A percentile compares a stretch with the other conserved stretches of the same genome.
phyloP scores from a whole-genome alignment of 1,284 basidiomycete species.

The Sphagnurus paluster region DNA sequence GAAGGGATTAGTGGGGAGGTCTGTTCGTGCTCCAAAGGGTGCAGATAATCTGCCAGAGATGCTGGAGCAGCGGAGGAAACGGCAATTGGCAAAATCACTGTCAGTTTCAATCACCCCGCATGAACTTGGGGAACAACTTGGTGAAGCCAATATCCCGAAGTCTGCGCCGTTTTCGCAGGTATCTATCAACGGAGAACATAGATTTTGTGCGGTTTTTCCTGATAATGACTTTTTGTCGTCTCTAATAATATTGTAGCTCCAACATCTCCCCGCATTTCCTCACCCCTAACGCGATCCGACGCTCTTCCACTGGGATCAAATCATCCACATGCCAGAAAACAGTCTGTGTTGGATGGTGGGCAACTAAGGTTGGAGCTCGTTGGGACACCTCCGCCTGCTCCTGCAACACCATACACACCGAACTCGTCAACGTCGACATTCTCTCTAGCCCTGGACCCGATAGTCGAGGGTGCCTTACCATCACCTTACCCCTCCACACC shows the following conservation, averaged over 20 bases:
- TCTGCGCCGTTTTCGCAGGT: slow-evolving; percentile 31
- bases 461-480: slow-evolving; percentile 53
- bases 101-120: slow-evolving; percentile 54
- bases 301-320: slow-evolving; percentile 53
- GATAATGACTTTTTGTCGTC: too few species aligned
- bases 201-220: slow-evolving; percentile 25
- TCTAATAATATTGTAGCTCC: too few species aligned
- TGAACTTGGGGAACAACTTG: slow-evolving; percentile 36
- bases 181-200: slow-evolving; percentile 24
- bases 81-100: slow-evolving; percentile 51
- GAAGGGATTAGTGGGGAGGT: slow-evolving; percentile 42
- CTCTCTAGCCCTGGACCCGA: slow-evolving; percentile 68
- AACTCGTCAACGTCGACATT: slow-evolving; percentile 59
- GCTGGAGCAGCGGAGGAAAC: slow-evolving; percentile 48
- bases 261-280: slow-evolving; percentile 36
- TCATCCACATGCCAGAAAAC: slow-evolving; percentile 78
- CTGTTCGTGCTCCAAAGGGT: slow-evolving; percentile 21
- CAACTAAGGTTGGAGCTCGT: slow-evolving; percentile 42
- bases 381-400: slow-evolving; percentile 31
- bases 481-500: slow-evolving; percentile 44
- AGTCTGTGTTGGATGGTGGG: slow-evolving; percentile 63
- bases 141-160: slow-evolving; percentile 27
- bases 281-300: slow-evolving; percentile 52
- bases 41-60: slow-evolving; percentile 40
- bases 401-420: slow-evolving; percentile 44